These are phyloP conservation scores for Boletus fagicola DNA, from an alignment of 768 basidiomycete genomes.

Conservation along the genomic window DNA sequence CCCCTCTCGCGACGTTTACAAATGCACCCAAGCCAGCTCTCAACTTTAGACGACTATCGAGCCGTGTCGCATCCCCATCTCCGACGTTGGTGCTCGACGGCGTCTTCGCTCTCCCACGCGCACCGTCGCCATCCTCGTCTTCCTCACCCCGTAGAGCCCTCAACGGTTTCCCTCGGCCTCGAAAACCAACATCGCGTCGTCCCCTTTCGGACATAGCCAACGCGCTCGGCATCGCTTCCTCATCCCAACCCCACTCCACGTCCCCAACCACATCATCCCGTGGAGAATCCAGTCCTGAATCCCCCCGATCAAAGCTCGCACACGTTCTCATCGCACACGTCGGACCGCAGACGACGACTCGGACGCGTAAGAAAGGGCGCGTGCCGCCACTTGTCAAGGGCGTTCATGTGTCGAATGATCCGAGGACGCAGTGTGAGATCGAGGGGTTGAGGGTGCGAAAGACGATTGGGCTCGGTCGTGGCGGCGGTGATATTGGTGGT, in stretches of 20 bases:
- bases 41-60: not conserved
- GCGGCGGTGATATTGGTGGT: not conserved
- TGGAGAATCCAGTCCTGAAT: not conserved
- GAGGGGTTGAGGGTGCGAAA: slow-evolving; percentile 2
- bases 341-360: not conserved
- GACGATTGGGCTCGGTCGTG: not conserved
- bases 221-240: not conserved
- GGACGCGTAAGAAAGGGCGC: not conserved
- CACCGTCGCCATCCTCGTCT: not conserved
- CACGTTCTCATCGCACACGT: slow-evolving; percentile 11
- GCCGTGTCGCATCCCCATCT: slow-evolving; percentile 8
- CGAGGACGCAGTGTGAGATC: slow-evolving; percentile 7
- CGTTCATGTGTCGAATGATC: slow-evolving; percentile 3
- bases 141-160: not conserved
- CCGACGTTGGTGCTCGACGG: slow-evolving; percentile 22
- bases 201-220: not conserved
- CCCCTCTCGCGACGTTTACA: not conserved
- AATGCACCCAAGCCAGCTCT: not conserved
- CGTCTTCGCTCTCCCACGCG: slow-evolving; percentile 18
- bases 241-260: not conserved
- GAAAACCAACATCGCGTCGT: not conserved
- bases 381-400: slow-evolving; percentile 1
- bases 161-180: not conserved
- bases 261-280: not conserved
- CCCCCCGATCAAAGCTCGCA: slow-evolving; percentile 24